Percentiles rank a stretch among this genome's conserved stretches.
Evolutionary conservation across 257 asterid genomes (phyloP).

Genomic region (Lycium ferocissimum): DNA sequence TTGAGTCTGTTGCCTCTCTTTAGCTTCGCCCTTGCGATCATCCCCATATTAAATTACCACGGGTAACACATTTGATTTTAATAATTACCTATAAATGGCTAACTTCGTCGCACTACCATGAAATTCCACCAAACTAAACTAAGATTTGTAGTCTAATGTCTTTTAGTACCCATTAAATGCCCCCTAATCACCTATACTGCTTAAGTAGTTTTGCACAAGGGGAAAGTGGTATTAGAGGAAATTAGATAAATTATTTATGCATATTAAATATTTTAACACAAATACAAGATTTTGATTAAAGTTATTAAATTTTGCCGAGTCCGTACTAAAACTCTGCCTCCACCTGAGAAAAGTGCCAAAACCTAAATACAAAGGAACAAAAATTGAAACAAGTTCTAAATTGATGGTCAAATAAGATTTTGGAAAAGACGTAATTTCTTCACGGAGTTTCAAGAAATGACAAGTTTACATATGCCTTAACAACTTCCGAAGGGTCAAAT

Average conservation of each 20-base stretch:
- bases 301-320: background rate
- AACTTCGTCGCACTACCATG: too few species aligned
- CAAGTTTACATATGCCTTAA: background rate
- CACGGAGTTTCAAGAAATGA: background rate
- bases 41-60: too few species aligned
- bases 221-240: too few species aligned
- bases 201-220: too few species aligned
- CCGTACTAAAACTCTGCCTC: background rate
- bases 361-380: background rate
- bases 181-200: too few species aligned
- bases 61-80: too few species aligned
- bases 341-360: background rate
- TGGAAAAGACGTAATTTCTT: background rate
- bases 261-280: background rate
- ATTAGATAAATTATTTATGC: background rate
- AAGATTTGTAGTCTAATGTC: too few species aligned
- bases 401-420: background rate
- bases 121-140: too few species aligned
- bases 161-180: too few species aligned
- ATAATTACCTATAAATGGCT: too few species aligned
- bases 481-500: conserved; percentile 4
- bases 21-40: too few species aligned
- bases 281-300: background rate
- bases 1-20: too few species aligned
- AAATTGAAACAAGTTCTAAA: background rate